Evolutionary conservation across 1,284 basidiomycete genomes (phyloP).

Genomic region (Ceratobasidium sp.): DNA sequence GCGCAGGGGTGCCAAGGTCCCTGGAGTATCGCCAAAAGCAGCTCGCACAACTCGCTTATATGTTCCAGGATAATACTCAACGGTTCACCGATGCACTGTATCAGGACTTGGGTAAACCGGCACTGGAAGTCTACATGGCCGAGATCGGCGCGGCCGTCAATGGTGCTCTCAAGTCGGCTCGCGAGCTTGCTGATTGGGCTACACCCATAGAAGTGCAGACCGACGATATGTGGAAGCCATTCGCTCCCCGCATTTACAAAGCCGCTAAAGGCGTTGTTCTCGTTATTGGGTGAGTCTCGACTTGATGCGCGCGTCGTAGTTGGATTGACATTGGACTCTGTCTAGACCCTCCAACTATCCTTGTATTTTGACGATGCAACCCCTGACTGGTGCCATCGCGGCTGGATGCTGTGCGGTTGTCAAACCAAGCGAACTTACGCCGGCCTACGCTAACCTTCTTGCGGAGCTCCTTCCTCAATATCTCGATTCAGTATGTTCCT

Average conservation of each 20-base stretch:
- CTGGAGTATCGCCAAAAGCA: slow-evolving; percentile 66
- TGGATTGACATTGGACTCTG: background rate
- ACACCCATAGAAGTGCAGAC: slow-evolving; percentile 55
- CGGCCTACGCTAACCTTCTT: slow-evolving; percentile 60
- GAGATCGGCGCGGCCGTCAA: slow-evolving; percentile 55
- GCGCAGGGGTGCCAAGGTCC: slow-evolving; percentile 58
- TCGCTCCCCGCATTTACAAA: slow-evolving; percentile 57
- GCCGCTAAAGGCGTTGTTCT: slow-evolving; percentile 59
- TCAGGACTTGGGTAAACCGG: slow-evolving; percentile 63
- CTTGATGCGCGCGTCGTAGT: background rate
- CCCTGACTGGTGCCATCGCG: slow-evolving; percentile 65
- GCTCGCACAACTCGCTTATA: slow-evolving; percentile 66
- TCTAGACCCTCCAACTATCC: slow-evolving; percentile 65
- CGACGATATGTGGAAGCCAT: slow-evolving; percentile 46
- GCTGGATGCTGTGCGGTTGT: slow-evolving; percentile 66
- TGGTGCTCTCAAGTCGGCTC: slow-evolving; percentile 58
- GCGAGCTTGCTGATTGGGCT: slow-evolving; percentile 62
- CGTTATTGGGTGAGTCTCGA: slow-evolving; percentile 48
- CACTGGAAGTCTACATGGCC: slow-evolving; percentile 53
- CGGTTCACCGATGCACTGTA: slow-evolving; percentile 58
- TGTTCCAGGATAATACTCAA: slow-evolving; percentile 65
- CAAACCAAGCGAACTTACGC: slow-evolving; percentile 68
- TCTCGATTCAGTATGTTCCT: slow-evolving; percentile 58
- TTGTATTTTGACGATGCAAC: slow-evolving; percentile 57
- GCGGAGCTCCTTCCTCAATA: slow-evolving; percentile 67